Evolutionary conservation across 352 stramenopile species (phyloP).

Genomic region (Phytophthora hybrid): DNA sequence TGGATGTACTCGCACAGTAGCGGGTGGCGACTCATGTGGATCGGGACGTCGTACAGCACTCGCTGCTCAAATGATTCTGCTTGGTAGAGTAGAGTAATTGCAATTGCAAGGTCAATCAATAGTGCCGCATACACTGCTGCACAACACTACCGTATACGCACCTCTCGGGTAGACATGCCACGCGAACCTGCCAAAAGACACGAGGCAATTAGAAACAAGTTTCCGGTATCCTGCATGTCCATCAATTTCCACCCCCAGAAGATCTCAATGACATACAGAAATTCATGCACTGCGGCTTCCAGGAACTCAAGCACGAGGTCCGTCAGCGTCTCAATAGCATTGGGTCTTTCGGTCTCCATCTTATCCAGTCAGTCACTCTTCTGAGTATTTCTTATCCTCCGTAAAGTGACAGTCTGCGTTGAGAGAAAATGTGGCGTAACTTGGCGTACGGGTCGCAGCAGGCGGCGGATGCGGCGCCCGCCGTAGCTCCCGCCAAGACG

Average conservation of each 20-base stretch:
- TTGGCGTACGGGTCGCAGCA: slow-evolving; percentile 86
- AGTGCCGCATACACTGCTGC: background rate
- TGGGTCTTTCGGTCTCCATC: slow-evolving; percentile 38
- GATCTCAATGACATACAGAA: slow-evolving; percentile 56
- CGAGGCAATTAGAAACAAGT: background rate
- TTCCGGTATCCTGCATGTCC: background rate
- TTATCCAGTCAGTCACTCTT: no score
- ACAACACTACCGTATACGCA: slow-evolving; percentile 28
- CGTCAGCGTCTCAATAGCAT: slow-evolving; percentile 45
- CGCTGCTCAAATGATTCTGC: slow-evolving; percentile 71
- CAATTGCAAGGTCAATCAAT: background rate
- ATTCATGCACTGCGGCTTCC: slow-evolving; percentile 77
- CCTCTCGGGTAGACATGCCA: slow-evolving; percentile 68
- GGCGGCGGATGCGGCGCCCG: slow-evolving; percentile 69
- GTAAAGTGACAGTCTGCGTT: background rate
- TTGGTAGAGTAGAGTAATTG: background rate
- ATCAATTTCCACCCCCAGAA: no score
- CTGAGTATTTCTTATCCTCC: background rate
- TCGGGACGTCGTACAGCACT: slow-evolving; percentile 78
- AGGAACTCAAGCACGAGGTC: slow-evolving; percentile 82
- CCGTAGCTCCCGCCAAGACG: slow-evolving; percentile 62
- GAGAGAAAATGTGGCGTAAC: slow-evolving; percentile 66
- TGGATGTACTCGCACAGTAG: slow-evolving; percentile 82
- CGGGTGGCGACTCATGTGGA: slow-evolving; percentile 82
- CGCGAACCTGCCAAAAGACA: slow-evolving; percentile 46